Evolutionary conservation across 192 early-diverging fungal species (phyloP).

Genomic region (Coemansia sp.): DNA sequence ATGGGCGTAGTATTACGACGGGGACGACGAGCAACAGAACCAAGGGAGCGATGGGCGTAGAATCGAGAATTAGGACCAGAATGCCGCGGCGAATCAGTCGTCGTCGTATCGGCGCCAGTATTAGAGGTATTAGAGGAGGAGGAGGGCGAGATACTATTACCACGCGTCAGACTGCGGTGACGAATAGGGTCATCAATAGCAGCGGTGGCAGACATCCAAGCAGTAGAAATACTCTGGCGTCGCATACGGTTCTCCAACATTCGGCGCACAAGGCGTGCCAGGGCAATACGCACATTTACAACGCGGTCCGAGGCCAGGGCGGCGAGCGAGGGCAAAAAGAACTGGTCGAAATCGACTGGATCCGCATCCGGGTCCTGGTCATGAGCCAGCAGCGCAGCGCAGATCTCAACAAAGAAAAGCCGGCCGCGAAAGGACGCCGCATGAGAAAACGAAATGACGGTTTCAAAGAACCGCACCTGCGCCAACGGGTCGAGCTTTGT

Average conservation of each 20-base stretch:
- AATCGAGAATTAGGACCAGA: slow-evolving; percentile 7
- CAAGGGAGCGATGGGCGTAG: slow-evolving; percentile 36
- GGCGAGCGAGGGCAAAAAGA: slow-evolving; percentile 68
- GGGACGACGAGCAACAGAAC: slow-evolving; percentile 26
- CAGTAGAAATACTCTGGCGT: slow-evolving; percentile 37
- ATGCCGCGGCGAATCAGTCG: neutral
- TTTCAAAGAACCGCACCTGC: slow-evolving; percentile 54
- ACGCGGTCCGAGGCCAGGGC: slow-evolving; percentile 66
- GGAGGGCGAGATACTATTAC: neutral
- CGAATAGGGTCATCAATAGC: neutral
- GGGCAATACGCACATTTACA: slow-evolving; percentile 74
- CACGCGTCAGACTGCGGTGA: slow-evolving; percentile 3
- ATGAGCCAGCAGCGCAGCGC: slow-evolving; percentile 64
- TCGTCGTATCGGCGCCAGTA: too few species aligned
- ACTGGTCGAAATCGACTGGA: slow-evolving; percentile 66
- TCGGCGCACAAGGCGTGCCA: slow-evolving; percentile 61
- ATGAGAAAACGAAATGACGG: slow-evolving; percentile 55
- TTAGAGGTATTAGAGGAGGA: neutral
- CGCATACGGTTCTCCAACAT: slow-evolving; percentile 54
- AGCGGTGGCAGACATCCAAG: neutral
- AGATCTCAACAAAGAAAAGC: slow-evolving; percentile 70
- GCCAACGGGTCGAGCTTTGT: slow-evolving; percentile 47
- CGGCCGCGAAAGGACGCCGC: slow-evolving; percentile 57
- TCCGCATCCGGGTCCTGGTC: slow-evolving; percentile 63
- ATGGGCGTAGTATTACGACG: slow-evolving; percentile 53